phyloP scores from a whole-genome alignment of 768 basidiomycete genomes.

The Leccinum uliginosum region DNA sequence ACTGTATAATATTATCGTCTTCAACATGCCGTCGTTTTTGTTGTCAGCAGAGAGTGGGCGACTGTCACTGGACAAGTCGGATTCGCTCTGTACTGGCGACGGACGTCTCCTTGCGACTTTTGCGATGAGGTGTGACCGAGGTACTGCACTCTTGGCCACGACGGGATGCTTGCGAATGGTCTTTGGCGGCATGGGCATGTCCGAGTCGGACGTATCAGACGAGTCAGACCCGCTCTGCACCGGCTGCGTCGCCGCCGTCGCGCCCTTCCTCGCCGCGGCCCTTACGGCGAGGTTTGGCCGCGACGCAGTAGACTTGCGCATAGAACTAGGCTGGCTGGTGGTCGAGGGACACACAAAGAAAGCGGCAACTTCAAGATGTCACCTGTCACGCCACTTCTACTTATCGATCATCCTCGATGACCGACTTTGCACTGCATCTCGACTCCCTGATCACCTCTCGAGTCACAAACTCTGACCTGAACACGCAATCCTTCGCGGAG shows the following conservation, averaged over 20 bases:
- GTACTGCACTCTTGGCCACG: background rate
- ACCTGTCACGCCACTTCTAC: background rate
- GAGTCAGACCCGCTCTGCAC: slow-evolving; percentile 1
- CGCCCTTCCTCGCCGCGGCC: slow-evolving; percentile 14
- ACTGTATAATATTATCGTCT: background rate
- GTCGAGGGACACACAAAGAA: background rate
- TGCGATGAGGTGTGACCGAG: background rate
- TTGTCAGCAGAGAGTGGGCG: background rate
- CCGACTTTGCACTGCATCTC: slow-evolving; percentile 22
- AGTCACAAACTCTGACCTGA: slow-evolving; percentile 9
- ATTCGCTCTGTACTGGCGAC: background rate
- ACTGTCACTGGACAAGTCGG: slow-evolving; percentile 9
- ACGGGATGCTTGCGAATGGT: background rate
- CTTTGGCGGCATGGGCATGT: background rate
- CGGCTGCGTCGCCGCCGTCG: background rate
- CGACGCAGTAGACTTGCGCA: slow-evolving; percentile 3
- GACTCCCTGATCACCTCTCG: slow-evolving; percentile 17
- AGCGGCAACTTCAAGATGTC: too few species aligned
- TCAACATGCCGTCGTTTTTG: slow-evolving; percentile 12
- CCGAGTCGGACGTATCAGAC: slow-evolving; percentile 4
- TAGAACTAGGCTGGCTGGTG: background rate
- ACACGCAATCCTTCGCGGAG: slow-evolving; percentile 12
- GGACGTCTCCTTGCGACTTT: slow-evolving; percentile 18
- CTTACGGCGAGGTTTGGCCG: background rate
- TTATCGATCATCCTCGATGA: slow-evolving; percentile 15